Evolutionary conservation across 768 basidiomycete species (phyloP), one percentile per base, ranked within the genome.

Genomic region (Cystofilobasidium bisporidii): DNA sequence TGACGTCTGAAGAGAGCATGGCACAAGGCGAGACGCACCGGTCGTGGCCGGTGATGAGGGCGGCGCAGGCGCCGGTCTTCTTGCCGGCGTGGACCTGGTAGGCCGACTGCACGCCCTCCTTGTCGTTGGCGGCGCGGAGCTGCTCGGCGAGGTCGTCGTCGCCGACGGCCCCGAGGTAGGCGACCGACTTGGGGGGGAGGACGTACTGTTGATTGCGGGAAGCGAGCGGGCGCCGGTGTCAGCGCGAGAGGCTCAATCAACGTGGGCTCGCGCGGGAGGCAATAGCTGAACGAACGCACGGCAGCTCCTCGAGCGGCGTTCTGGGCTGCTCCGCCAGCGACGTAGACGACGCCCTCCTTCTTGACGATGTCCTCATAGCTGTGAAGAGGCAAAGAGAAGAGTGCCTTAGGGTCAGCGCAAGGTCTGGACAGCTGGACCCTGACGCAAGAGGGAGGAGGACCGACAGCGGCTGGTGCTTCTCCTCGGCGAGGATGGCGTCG

Each of bases 241-340:
- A 36, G 36, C 36, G 36, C 36, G 12, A 36, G 36, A 12, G 36
- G 12, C 10, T 43, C 8, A 41, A 30, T 64, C 36, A 61, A 28
- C 41, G 28, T 41, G 60, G 26, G 41, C 24, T n/a, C n/a, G n/a
- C n/a, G n/a, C n/a, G n/a, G n/a, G n/a, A n/a, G n/a, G n/a, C n/a
- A n/a, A 38, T 6, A 26, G 36, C 36, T 15, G 47, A 48, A 14
- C 20, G n/a, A 6, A 79, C 91, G 69, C 77, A 96, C 94, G 55
- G 96, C 92, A 72, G 94, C 96, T 71, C 86, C 93, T 60, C 96
- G 88, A 65, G 94, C 93, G 74, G 93, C 85, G 75, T 99, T 99
- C 78, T 99, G 96, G 33, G 90, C 85, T 33, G 96, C 94, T 73
- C 96, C 96, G 69, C 96, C 96, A 63, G 96, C 94, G 63, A 98